Evolutionary conservation across 2,329 filamentous ascomycete genomes (phyloP).

Genomic region (Fonsecaea monophora): DNA sequence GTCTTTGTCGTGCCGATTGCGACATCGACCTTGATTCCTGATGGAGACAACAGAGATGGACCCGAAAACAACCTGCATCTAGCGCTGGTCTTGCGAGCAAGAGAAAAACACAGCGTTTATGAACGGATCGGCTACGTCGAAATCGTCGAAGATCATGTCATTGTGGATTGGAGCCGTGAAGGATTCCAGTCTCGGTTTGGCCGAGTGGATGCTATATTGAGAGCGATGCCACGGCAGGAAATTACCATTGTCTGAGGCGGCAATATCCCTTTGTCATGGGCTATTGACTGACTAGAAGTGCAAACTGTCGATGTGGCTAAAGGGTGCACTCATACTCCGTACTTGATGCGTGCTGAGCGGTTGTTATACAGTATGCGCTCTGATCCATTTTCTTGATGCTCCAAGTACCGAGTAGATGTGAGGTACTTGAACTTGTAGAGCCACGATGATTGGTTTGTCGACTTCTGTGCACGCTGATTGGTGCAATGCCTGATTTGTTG

Average conservation of each 20-base stretch:
- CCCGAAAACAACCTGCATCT: neutral
- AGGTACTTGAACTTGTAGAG: neutral
- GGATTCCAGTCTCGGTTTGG: neutral
- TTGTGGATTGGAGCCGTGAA: neutral
- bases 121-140: neutral
- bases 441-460: neutral
- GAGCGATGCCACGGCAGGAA: neutral
- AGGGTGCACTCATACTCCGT: neutral
- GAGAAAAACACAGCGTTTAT: neutral
- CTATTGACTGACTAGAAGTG: neutral
- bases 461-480: too few species aligned
- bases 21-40: neutral
- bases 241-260: neutral
- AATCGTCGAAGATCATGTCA: neutral
- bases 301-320: neutral
- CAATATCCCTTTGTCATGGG: neutral
- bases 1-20: neutral
- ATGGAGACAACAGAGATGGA: neutral
- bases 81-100: neutral
- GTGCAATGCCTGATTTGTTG: neutral
- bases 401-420: too few species aligned
- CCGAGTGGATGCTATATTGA: neutral
- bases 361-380: too few species aligned
- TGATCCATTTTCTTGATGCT: neutral
- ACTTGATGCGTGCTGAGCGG: too few species aligned